Conservation (phyloP, 2,329 filamentous ascomycete genomes). For the Fusarium hainanense region DNA sequence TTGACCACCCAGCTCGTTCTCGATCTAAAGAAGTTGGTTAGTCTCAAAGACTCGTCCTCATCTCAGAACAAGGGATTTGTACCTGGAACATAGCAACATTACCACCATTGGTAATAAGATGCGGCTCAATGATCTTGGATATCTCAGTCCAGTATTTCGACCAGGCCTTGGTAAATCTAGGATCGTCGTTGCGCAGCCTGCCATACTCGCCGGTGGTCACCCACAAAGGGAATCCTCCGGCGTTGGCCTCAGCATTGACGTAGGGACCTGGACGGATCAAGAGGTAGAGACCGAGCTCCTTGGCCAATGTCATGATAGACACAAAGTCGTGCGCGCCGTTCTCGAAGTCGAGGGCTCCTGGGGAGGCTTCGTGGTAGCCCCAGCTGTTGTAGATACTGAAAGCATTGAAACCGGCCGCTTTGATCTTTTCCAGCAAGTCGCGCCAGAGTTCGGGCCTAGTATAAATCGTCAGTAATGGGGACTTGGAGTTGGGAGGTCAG, state of each 20-base stretch:
- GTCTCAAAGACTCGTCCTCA: too few relatives aligned
- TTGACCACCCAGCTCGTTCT: slow-evolving; percentile 64
- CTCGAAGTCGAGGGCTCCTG: slow-evolving; percentile 47
- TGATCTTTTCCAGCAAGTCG: slow-evolving; percentile 57
- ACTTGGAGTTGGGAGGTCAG: rapidly evolving
- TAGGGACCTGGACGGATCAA: slow-evolving; percentile 68
- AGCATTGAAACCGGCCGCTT: slow-evolving; percentile 56
- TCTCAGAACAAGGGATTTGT: rapidly evolving
- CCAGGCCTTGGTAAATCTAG: slow-evolving; percentile 64
- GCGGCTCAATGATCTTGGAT: slow-evolving; percentile 61
- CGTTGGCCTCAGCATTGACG: slow-evolving; percentile 71
- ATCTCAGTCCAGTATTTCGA: slow-evolving; percentile 64
- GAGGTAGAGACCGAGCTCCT: slow-evolving; percentile 59
- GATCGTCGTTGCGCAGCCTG: slow-evolving; percentile 62
- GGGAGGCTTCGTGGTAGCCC: slow-evolving; percentile 54
- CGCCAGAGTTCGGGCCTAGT: slow-evolving; percentile 52
- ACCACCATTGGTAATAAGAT: slow-evolving; percentile 67
- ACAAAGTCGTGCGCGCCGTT: slow-evolving; percentile 59
- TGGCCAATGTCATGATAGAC: slow-evolving; percentile 58
- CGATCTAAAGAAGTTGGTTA: slow-evolving; percentile 51
- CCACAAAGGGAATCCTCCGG: slow-evolving; percentile 72
- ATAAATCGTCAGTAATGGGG: not conserved
- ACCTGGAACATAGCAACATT: slow-evolving; percentile 63
- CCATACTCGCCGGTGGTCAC: slow-evolving; percentile 70
- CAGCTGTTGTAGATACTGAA: slow-evolving; percentile 58